These are phyloP conservation scores for Pythium volutum DNA, from an alignment of 352 stramenopile genomes.

Conservation along the genomic window DNA sequence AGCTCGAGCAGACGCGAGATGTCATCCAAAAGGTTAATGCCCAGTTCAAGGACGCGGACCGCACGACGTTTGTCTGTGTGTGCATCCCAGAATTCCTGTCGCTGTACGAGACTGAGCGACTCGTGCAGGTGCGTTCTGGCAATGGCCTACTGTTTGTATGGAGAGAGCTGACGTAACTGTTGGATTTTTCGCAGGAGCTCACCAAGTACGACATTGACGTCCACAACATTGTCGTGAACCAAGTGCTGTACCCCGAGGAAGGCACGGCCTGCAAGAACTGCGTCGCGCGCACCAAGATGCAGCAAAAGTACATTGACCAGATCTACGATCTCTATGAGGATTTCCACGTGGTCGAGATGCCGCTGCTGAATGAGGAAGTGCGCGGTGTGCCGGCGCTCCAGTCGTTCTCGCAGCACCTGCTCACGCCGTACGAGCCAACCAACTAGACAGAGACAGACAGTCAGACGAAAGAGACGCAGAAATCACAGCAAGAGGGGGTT, in stretches of 20 bases:
- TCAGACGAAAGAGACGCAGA: not conserved
- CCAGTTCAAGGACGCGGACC: slow-evolving; percentile 98
- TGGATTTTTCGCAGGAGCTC: slow-evolving; percentile 75
- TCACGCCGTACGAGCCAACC: slow-evolving; percentile 90
- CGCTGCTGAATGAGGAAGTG: slow-evolving; percentile 98
- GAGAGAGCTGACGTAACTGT: not conserved
- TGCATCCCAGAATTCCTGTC: slow-evolving; percentile 99
- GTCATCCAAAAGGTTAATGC: slow-evolving; percentile 99
- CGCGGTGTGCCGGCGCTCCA: slow-evolving; percentile 93
- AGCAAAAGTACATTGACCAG: slow-evolving; percentile 99
- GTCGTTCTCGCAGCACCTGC: slow-evolving; percentile 93
- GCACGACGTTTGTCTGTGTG: slow-evolving; percentile 99
- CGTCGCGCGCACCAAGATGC: slow-evolving; percentile 97
- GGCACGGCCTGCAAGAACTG: slow-evolving; percentile 90
- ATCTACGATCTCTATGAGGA: slow-evolving; percentile 99
- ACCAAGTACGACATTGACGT: slow-evolving; percentile 99
- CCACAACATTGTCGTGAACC: slow-evolving; percentile 99
- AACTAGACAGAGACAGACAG: slow-evolving; percentile 34
- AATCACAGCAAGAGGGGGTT: not conserved
- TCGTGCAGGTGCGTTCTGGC: slow-evolving; percentile 80
- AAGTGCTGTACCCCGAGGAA: slow-evolving; percentile 94
- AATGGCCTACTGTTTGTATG: no score
- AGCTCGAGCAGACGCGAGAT: slow-evolving; percentile 94
- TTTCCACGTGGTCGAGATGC: slow-evolving; percentile 99
- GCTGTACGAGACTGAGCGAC: slow-evolving; percentile 99